Base-by-base conservation (phyloP, 2,329 filamentous ascomycete genomes). In the Penicillium sp. region DNA sequence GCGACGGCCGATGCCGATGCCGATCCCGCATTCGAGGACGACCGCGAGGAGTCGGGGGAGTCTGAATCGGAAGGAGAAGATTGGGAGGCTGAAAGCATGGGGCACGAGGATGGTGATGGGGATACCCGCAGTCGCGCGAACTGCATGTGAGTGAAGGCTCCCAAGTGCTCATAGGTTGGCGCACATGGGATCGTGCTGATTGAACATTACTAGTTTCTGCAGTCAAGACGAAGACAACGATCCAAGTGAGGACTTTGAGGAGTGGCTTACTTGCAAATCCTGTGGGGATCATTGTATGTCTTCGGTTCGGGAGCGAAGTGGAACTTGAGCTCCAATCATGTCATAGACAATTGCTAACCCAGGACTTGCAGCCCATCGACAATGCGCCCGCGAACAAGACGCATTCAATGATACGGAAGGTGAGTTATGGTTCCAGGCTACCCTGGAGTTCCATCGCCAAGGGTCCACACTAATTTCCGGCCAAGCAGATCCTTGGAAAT, bases 261-360 rank as follows among this genome's bases (percentile, higher is more conserved):
- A 82, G 41, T 87, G 83, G 60, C 70, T 95, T 43, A 70, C 80
- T 35, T 95, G 90, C 64, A 72, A 71, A 43, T 74, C 79, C 47
- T 96, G 90, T 65, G 81, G 81, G 49, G 84, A 90, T 59, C 84
- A 87, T 65, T 81, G 88, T 94, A 72, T 66, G 85, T 77, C 51
- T 17, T 45, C 37, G 43, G 45, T 50, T 45, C 35, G 45, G 51
- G 50, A 42, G 45, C 47, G 32, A 31, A 47, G 34, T 46, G 48
- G 50, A 53, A 43, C 49, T 54, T 56, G 55, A 54, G 46, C 60
- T 57, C 59, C 34, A 37, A 37, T 4, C 14, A 34, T 42, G 45
- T 38, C 54, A 44, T 46, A 36, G 40, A 46, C 38, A 37, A 37
- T 48, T 52, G 48, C 55, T 61, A 46, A 62, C 57, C 70, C 69